These are phyloP conservation scores for Lodderomyces jiufengensis DNA, from an alignment of 1,139 yeast genomes.

Conservation along the genomic window DNA sequence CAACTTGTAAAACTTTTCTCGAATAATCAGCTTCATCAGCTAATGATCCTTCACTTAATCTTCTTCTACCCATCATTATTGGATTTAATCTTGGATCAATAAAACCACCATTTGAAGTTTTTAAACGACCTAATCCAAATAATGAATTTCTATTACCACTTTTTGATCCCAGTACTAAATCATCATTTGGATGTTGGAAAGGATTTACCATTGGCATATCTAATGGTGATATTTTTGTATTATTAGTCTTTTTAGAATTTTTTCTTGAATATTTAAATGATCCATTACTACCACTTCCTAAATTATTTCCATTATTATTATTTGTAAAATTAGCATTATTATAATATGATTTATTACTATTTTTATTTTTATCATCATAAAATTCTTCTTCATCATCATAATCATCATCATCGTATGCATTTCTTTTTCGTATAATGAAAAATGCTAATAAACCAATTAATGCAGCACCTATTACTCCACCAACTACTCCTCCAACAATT, in stretches of 20 bases:
- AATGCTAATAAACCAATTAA: conserved; percentile 46
- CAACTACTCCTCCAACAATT: conserved; percentile 68
- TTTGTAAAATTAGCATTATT: no score
- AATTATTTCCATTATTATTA: neutral
- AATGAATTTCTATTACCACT: neutral
- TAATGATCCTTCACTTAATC: conserved; percentile 69
- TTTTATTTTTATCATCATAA: conserved; percentile 31
- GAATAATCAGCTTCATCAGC: conserved; percentile 74
- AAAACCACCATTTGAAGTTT: conserved; percentile 16
- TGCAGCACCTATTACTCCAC: conserved; percentile 50
- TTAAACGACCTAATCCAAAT: conserved; percentile 12
- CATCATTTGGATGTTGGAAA: conserved; percentile 58
- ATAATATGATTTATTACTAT: conserved; percentile 26
- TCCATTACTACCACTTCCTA: neutral
- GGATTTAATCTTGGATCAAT: conserved; percentile 62
- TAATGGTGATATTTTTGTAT: conserved; percentile 19
- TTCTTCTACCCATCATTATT: conserved; percentile 66
- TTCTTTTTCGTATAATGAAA: conserved; percentile 41
- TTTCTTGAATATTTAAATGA: conserved; percentile 12
- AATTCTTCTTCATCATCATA: conserved; percentile 32
- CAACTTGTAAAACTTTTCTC: conserved; percentile 67
- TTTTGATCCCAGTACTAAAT: conserved; percentile 10
- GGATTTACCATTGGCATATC: conserved; percentile 50
- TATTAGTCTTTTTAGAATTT: conserved; percentile 18
- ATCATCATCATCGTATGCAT: conserved; percentile 48